Percentiles rank a stretch among this genome's conserved stretches.
These are phyloP conservation scores for Boletus bicolor DNA, from an alignment of 768 basidiomycete species.

Conservation along the genomic window DNA sequence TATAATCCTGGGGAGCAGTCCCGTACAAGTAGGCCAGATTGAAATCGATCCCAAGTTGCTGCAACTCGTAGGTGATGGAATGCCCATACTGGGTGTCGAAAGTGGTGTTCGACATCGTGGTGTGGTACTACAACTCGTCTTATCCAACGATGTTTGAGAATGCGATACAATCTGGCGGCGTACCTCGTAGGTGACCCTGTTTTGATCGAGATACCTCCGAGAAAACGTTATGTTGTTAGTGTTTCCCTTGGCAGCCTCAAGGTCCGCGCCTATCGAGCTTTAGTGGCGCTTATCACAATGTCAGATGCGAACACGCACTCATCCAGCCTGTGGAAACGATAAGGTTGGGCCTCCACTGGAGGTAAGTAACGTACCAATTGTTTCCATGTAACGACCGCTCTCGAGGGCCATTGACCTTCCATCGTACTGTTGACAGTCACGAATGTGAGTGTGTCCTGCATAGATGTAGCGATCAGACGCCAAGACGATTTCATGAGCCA, in stretches of 20 bases:
- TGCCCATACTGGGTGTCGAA: constrained; percentile 63
- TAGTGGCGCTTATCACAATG: background rate
- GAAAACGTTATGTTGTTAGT: constrained; percentile 56
- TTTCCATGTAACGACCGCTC: constrained; percentile 91
- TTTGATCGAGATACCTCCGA: constrained; percentile 76
- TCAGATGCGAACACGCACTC: constrained; percentile 40
- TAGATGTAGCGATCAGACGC: background rate
- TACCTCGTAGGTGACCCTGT: constrained; percentile 73
- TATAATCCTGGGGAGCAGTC: constrained; percentile 73
- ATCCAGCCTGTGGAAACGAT: constrained; percentile 46
- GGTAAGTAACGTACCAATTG: constrained; percentile 53
- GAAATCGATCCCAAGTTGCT: constrained; percentile 51
- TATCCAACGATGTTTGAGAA: background rate
- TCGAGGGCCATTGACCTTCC: constrained; percentile 47
- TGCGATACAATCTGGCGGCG: background rate
- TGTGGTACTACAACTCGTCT: constrained; percentile 55
- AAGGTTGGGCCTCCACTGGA: background rate
- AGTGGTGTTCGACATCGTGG: constrained; percentile 41
- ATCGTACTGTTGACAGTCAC: constrained; percentile 27
- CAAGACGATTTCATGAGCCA: background rate
- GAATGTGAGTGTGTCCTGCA: constrained; percentile 48
- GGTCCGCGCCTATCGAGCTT: constrained; percentile 42
- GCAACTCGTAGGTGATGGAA: constrained; percentile 53
- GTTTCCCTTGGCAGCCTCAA: constrained; percentile 37
- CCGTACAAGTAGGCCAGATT: constrained; percentile 66